Conservation (phyloP, 192 early-diverging fungal species). For the Geosiphon pyriformis region DNA sequence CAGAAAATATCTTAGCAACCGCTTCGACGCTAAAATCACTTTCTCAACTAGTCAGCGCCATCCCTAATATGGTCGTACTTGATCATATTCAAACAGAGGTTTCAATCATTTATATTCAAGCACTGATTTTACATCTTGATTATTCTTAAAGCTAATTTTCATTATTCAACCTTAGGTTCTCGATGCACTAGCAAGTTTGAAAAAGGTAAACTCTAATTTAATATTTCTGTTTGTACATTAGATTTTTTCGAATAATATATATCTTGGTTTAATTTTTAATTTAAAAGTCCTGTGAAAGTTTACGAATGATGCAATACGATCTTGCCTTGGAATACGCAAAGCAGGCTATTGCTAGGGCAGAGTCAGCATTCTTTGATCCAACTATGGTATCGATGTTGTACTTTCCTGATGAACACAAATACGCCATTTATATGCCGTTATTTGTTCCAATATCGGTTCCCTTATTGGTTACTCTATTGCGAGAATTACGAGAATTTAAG, state of each 20-base stretch:
- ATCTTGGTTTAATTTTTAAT: neutral
- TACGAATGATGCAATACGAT: conserved; percentile 34
- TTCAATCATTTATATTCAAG: conserved; percentile 25
- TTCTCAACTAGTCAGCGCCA: conserved; percentile 62
- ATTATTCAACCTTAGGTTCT: conserved; percentile 5
- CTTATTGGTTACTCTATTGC: conserved; percentile 51
- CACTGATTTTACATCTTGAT: neutral
- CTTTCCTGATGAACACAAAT: conserved; percentile 98
- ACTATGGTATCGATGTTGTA: conserved; percentile 97
- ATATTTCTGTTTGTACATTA: neutral
- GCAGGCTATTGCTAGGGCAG: conserved; percentile 60
- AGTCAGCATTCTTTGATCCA: conserved; percentile 95
- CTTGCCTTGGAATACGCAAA: conserved; percentile 55
- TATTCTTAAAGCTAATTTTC: neutral
- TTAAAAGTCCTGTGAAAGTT: conserved; percentile 30
- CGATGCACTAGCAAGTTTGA: conserved; percentile 14
- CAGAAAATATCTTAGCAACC: conserved; percentile 69
- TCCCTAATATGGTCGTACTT: conserved; percentile 90
- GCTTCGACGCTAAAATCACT: conserved; percentile 77
- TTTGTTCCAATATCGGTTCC: conserved; percentile 85
- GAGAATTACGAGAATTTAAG: conserved; percentile 40
- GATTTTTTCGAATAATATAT: neutral
- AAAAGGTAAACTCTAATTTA: conserved; percentile 15
- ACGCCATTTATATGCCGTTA: conserved; percentile 93
- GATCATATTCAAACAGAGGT: conserved; percentile 79